Conservation (phyloP, 106 monocot genomes). For the Phalaenopsis equestris region DNA sequence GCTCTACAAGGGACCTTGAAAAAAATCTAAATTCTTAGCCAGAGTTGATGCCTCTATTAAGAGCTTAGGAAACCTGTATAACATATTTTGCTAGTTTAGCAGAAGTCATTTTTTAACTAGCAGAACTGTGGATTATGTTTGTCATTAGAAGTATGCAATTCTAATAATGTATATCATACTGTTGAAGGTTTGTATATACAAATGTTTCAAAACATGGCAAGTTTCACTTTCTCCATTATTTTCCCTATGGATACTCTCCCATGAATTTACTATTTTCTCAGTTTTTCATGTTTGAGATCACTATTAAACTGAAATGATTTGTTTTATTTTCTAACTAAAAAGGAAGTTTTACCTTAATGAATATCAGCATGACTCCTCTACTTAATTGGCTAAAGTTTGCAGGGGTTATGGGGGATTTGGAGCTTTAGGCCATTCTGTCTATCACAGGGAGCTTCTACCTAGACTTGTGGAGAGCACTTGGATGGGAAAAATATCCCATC, state of each 20-base stretch:
- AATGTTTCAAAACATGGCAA: not conserved
- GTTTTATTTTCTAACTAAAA: not conserved
- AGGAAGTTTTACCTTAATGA: not conserved
- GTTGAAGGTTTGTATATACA: not conserved
- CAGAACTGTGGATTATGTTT: not conserved
- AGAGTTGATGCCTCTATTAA: not conserved
- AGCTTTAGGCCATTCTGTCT: conserved; percentile 90
- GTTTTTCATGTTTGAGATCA: not conserved
- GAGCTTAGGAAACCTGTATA: not conserved
- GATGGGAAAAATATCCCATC: conserved; percentile 59
- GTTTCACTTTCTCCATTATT: not conserved
- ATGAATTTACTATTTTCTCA: not conserved
- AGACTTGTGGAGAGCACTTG: conserved; percentile 64
- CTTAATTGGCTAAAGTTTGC: conserved; percentile 55
- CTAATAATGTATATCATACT: not conserved
- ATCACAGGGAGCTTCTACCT: conserved; percentile 80
- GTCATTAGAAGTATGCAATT: not conserved
- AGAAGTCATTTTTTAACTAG: not conserved
- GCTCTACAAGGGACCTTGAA: too few species aligned
- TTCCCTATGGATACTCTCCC: not conserved
- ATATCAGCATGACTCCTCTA: conserved; percentile 20
- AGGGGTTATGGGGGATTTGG: conserved; percentile 99
- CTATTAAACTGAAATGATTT: not conserved
- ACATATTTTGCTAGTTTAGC: not conserved
- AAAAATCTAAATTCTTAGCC: too few species aligned